Evolutionary conservation across 2,329 filamentous ascomycete species (phyloP), one percentile per base, ranked within the genome.

Genomic region (Cephalotrichum gorgonifer): DNA sequence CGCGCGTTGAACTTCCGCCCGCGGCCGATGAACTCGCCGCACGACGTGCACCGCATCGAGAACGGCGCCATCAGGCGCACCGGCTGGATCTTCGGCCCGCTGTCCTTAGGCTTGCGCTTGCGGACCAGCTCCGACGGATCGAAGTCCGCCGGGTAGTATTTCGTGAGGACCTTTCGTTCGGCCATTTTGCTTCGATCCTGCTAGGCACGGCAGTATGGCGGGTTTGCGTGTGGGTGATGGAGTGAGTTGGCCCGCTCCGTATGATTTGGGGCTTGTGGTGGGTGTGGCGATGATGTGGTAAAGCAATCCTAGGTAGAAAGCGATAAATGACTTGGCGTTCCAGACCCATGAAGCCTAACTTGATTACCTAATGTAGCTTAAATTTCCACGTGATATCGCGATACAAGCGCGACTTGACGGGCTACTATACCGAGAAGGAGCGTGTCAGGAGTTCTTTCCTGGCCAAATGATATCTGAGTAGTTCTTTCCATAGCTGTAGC

Each of bases 1-100:
- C 88, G 78, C 3, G 88, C 85, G 68, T 97, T 97, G 76, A 97
- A 97, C 61, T 96, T 97, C 52, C 90, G 81, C 0, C 90, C 90
- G 58, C 88, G 88, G 74, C 94, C 91, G 60, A 95, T 93, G 70
- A 85, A 95, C 67, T 94, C 86, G 52, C 72, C 73, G 52, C 74
- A 76, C 1, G 65, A 65, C 2, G 65, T 67, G 55, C 72, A 75
- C 31, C 68, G 68, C 63, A 68, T 65, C 2, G 59, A 60, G 48
- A 68, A 69, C 1, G 64, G 64, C 41, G 57, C 68, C 88, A 96
- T 96, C 30, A 97, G 74, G 42, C 90, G 84, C 48, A 97, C 89
- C 0, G 85, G 88, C 60, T 94, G 88, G 8, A 88, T 76, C 57
- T 88, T 88, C 1, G 88, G 87, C 0, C 88, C 90, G 6, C 78